Base-by-base conservation (phyloP, 495 filamentous ascomycete species). In the Aspergillus haitiensis region DNA sequence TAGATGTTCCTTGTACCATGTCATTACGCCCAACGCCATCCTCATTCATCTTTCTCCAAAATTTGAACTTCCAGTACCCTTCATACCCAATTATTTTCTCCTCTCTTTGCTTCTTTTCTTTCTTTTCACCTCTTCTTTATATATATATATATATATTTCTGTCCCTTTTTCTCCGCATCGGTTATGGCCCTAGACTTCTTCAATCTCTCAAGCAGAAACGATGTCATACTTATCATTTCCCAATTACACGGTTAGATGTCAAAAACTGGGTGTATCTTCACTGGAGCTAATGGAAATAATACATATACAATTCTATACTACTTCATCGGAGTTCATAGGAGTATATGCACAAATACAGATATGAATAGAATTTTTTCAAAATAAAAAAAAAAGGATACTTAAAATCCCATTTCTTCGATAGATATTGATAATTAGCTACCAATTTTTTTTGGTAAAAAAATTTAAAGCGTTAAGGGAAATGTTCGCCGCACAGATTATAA, bases 191-290 rank as follows among this genome's bases (percentile, higher is more conserved):
- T 47, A 47, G 44, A 47, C 6, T 47, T 18, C 16, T 21, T 47
- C 44, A 47, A 47, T 47, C 44, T 47, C 44, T 18, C 13, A 18
- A 47, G 27, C 44, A 47, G n/a, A 40, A 47, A 46, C 42, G 18
- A 7, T 46, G 12, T 16, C 15, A 16, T n/a, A 1, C 13, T 46
- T 46, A 13, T 46, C 15, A 13, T 46, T 46, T 16, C 42, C 7
- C 42, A 27, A 27, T 16, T 3, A 16, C 42, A 46, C 42, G 16
- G 5, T 46, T 46, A 40, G n/a, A 16, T 7, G 7, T 8, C 2
- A 16, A 46, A 16, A 47, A 47, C 44, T 8, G 44, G 44, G 15
- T 42, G 0, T 42, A 15, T 15, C 9, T 15, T 13, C 39, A 42
- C 39, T 13, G 39, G 39, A 15, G 39, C 12, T 42, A 42, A 42